phyloP scores from a whole-genome alignment of 768 basidiomycete genomes.

The Lepiota venenata region DNA sequence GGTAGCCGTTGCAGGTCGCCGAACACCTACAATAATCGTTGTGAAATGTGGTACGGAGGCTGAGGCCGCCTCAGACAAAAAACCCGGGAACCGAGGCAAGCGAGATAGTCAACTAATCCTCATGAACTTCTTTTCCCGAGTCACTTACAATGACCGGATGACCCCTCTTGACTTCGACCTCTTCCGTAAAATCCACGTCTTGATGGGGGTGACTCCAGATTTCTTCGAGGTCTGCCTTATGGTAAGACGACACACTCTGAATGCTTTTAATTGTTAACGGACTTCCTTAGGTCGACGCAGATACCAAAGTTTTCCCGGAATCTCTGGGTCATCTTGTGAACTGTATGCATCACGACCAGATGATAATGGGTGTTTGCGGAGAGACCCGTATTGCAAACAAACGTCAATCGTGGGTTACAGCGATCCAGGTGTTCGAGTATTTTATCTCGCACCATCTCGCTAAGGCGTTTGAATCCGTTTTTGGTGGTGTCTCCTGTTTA shows the following conservation, averaged over 20 bases:
- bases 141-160: slow-evolving; percentile 99
- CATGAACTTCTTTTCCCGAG: slow-evolving; percentile 99
- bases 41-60: slow-evolving; percentile 95
- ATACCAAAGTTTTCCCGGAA: slow-evolving; percentile 92
- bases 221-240: slow-evolving; percentile 97
- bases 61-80: slow-evolving; percentile 81
- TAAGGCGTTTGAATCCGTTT: slow-evolving; percentile 98
- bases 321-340: slow-evolving; percentile 92
- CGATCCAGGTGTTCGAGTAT: slow-evolving; percentile 98
- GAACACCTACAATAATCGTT: slow-evolving; percentile 90
- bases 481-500: slow-evolving; percentile 98
- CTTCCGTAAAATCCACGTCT: slow-evolving; percentile 91
- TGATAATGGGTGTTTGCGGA: slow-evolving; percentile 99
- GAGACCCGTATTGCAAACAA: slow-evolving; percentile 99
- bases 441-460: slow-evolving; percentile 99
- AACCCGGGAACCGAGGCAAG: slow-evolving; percentile 97
- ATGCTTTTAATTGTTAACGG: not conserved
- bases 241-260: slow-evolving; percentile 50
- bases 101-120: slow-evolving; percentile 97
- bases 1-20: slow-evolving; percentile 75
- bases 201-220: slow-evolving; percentile 99
- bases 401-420: slow-evolving; percentile 96
- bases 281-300: slow-evolving; percentile 87
- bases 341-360: slow-evolving; percentile 97
- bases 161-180: slow-evolving; percentile 95